phyloP scores from a whole-genome alignment of 2,329 filamentous ascomycete genomes.

The Fusarium protoensiforme region DNA sequence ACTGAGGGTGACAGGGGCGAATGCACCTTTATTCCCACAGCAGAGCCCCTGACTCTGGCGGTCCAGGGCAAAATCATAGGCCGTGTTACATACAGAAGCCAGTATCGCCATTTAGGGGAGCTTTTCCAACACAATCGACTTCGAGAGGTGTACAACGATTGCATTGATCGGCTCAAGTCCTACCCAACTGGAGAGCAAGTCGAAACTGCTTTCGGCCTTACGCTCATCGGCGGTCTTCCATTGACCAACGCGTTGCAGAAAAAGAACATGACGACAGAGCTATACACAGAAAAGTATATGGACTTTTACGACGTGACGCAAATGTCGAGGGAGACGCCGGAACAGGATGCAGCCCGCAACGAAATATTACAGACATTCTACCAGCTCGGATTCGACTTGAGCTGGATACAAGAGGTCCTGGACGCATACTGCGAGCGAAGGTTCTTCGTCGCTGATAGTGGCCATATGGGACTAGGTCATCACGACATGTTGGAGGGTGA shows the following conservation, averaged over 20 bases:
- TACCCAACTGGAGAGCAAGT: slow-evolving; percentile 31
- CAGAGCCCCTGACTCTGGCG: neutral
- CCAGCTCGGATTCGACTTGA: slow-evolving; percentile 8
- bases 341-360: neutral
- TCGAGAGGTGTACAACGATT: slow-evolving; percentile 8
- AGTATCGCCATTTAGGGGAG: slow-evolving; percentile 18
- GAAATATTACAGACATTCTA: neutral
- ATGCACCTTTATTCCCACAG: slow-evolving; percentile 7
- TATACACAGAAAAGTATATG: slow-evolving; percentile 22
- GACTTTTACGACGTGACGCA: slow-evolving; percentile 8
- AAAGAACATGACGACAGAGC: neutral
- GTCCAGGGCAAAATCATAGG: slow-evolving; percentile 18
- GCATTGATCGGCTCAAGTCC: slow-evolving; percentile 1
- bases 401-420: slow-evolving; percentile 7
- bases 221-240: slow-evolving; percentile 15
- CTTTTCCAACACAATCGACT: slow-evolving; percentile 3
- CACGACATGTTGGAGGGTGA: slow-evolving; percentile 23
- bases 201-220: slow-evolving; percentile 21
- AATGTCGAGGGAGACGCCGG: slow-evolving; percentile 3
- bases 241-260: neutral
- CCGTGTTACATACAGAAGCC: slow-evolving; percentile 9
- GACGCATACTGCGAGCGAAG: slow-evolving; percentile 26
- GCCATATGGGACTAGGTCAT: slow-evolving; percentile 34
- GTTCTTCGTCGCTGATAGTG: slow-evolving; percentile 22
- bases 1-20: neutral